These are phyloP conservation scores for Monilinia polystroma DNA, from an alignment of 2,329 filamentous ascomycete genomes.

Conservation along the genomic window DNA sequence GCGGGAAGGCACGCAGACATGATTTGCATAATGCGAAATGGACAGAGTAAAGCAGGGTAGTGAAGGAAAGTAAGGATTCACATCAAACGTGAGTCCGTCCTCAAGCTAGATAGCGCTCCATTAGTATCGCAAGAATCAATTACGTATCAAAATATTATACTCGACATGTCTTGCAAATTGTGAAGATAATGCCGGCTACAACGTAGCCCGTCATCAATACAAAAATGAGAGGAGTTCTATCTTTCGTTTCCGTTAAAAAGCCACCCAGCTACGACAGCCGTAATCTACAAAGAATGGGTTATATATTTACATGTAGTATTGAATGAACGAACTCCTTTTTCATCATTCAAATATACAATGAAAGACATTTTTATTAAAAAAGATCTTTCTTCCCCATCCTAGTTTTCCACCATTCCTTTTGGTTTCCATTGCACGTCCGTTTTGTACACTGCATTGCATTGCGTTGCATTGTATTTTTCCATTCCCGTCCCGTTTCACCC, in stretches of 20 bases:
- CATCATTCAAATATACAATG: conserved; percentile 12
- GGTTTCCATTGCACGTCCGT: conserved; percentile 3
- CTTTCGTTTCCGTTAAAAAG: conserved; percentile 6
- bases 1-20: background rate
- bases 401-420: conserved; percentile 4
- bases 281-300: conserved; percentile 19
- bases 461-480: background rate
- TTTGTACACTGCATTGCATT: conserved; percentile 7
- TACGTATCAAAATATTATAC: background rate
- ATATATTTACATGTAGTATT: conserved; percentile 14
- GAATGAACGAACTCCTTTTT: conserved; percentile 24
- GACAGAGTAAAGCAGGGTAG: background rate
- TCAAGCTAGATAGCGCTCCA: background rate
- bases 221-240: conserved; percentile 20
- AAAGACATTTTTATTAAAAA: background rate
- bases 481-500: background rate
- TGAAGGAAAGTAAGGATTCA: background rate
- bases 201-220: background rate
- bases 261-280: conserved; percentile 2
- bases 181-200: background rate
- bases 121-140: background rate
- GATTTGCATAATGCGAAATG: background rate
- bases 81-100: background rate
- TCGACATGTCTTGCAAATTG: background rate
- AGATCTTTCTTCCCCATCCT: background rate